Percentiles rank a stretch among this genome's conserved stretches.
Conservation (phyloP, 2,329 filamentous ascomycete species). For the Cordyceps javanica region DNA sequence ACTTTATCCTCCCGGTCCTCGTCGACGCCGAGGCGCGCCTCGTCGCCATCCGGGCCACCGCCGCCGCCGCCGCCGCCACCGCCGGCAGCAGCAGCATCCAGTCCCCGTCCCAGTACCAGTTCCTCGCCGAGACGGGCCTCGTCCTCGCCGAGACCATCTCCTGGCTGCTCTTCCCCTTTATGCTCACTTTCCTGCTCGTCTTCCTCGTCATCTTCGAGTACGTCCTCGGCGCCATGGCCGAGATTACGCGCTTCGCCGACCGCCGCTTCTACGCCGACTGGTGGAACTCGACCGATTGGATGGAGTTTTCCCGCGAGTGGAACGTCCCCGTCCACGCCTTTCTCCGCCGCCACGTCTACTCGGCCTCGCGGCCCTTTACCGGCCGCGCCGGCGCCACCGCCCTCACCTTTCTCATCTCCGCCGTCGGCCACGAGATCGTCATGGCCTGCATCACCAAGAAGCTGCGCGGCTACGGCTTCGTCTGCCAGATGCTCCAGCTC, state of each 20-base stretch:
- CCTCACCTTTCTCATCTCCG: conserved; percentile 87
- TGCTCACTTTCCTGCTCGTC: conserved; percentile 89
- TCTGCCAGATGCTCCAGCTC: conserved; percentile 94
- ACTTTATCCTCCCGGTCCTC: conserved; percentile 90
- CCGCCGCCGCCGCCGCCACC: conserved; percentile 18
- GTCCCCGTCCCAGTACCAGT: conserved; percentile 19
- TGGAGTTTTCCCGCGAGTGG: conserved; percentile 95
- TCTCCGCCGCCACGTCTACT: conserved; percentile 89
- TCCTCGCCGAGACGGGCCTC: conserved; percentile 61
- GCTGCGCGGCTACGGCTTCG: conserved; percentile 84
- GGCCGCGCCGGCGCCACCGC: conserved; percentile 73
- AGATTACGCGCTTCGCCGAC: conserved; percentile 89
- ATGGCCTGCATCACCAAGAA: conserved; percentile 99
- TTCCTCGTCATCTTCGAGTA: conserved; percentile 99
- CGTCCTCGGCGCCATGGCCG: conserved; percentile 86
- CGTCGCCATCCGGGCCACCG: conserved; percentile 27
- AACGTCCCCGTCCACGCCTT: conserved; percentile 97
- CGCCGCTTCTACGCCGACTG: conserved; percentile 83
- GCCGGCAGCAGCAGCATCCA: no score
- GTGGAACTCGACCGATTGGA: conserved; percentile 80
- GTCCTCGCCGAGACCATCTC: conserved; percentile 86
- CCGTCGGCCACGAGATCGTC: conserved; percentile 86
- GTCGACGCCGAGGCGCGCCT: conserved; percentile 58
- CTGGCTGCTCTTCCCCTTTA: conserved; percentile 91
- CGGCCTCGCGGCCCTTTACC: conserved; percentile 68